phyloP scores from a whole-genome alignment of 2,329 filamentous ascomycete species.

The Aspergillus quadrilineatus region DNA sequence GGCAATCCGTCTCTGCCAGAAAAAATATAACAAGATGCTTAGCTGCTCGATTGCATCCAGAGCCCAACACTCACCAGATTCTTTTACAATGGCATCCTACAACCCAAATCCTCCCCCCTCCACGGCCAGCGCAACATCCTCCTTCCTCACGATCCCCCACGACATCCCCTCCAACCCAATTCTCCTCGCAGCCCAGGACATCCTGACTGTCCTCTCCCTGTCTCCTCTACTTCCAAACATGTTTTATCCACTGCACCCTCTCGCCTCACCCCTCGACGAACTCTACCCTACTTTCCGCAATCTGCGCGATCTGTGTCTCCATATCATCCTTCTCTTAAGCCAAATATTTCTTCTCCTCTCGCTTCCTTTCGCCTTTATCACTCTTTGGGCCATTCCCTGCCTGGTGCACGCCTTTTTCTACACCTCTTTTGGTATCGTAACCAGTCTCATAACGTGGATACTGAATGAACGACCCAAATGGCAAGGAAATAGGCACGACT shows the following conservation, averaged over 20 bases:
- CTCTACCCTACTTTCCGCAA: constrained; percentile 3
- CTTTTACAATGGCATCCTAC: constrained; percentile 4
- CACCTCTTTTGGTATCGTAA: neutral
- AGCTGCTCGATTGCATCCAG: neutral
- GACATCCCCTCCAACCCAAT: constrained; percentile 6
- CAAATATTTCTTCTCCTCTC: neutral
- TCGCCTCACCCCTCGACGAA: neutral
- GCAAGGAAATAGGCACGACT: neutral
- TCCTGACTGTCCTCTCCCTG: neutral
- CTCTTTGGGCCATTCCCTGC: neutral
- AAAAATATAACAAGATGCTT: neutral
- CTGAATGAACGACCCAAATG: neutral
- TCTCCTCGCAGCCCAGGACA: neutral
- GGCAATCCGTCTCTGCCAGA: neutral
- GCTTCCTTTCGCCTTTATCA: neutral
- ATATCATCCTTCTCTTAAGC: neutral
- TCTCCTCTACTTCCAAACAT: neutral
- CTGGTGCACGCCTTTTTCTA: neutral
- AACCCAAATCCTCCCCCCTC: neutral
- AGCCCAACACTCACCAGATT: neutral
- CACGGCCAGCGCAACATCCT: neutral
- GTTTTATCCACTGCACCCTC: neutral
- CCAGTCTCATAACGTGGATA: neutral
- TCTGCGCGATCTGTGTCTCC: neutral
- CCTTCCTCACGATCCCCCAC: constrained; percentile 7